phyloP scores from a whole-genome alignment of 2,329 filamentous ascomycete genomes.

The Aspergillus sclerotialis region DNA sequence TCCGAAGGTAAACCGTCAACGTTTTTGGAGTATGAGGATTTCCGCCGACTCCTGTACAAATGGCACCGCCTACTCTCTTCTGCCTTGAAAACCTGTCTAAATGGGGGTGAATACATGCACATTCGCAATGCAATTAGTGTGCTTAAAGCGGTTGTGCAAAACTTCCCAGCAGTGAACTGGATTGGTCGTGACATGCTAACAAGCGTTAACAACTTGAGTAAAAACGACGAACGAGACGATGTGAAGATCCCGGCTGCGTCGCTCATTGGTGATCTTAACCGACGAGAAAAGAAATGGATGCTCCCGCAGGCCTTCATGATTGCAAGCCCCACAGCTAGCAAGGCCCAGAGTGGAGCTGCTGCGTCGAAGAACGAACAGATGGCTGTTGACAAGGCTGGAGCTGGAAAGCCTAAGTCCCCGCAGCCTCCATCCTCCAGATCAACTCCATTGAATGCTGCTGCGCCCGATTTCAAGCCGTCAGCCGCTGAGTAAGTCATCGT shows the following conservation, averaged over 20 bases:
- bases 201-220: slow-evolving; percentile 36
- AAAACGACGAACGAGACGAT: slow-evolving; percentile 41
- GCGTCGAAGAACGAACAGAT: slow-evolving; percentile 12
- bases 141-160: slow-evolving; percentile 69
- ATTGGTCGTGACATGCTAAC: slow-evolving; percentile 55
- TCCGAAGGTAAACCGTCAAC: slow-evolving; percentile 61
- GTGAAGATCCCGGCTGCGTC: slow-evolving; percentile 45
- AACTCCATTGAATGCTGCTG: slow-evolving; percentile 33
- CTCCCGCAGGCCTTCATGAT: slow-evolving; percentile 42
- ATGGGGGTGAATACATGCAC: slow-evolving; percentile 88
- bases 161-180: slow-evolving; percentile 84
- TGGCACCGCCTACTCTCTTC: slow-evolving; percentile 81
- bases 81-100: slow-evolving; percentile 75
- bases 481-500: slow-evolving; percentile 27
- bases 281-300: slow-evolving; percentile 44
- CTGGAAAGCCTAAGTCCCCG: slow-evolving; percentile 20
- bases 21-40: slow-evolving; percentile 77
- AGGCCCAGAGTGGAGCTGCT: slow-evolving; percentile 12
- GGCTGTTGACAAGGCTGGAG: slow-evolving; percentile 14
- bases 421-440: slow-evolving; percentile 24
- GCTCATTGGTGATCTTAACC: slow-evolving; percentile 42
- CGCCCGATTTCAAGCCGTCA: slow-evolving; percentile 34
- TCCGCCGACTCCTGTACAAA: slow-evolving; percentile 75
- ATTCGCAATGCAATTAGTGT: slow-evolving; percentile 92
- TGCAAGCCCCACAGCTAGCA: slow-evolving; percentile 16